phyloP scores from a whole-genome alignment of 2,329 filamentous ascomycete genomes.

The Phialocephala subalpina region DNA sequence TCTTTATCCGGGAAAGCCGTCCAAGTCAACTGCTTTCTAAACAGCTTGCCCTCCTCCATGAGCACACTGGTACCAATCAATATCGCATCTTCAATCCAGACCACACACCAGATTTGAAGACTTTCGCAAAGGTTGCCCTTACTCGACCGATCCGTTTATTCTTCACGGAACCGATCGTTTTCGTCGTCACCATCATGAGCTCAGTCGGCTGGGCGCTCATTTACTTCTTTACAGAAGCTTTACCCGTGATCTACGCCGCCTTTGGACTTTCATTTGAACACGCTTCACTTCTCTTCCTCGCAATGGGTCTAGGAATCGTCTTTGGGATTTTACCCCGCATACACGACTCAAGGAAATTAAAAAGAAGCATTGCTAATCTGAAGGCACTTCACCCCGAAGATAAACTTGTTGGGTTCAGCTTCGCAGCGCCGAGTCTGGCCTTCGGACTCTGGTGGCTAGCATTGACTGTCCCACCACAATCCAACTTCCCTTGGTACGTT shows the following conservation, averaged over 20 bases:
- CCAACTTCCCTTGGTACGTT: conserved; percentile 48
- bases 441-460: conserved; percentile 55
- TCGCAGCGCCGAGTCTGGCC: conserved; percentile 53
- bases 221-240: conserved; percentile 56
- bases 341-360: conserved; percentile 48
- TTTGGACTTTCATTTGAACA: conserved; percentile 45
- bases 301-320: conserved; percentile 49
- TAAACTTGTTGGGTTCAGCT: conserved; percentile 55
- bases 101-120: conserved; percentile 46
- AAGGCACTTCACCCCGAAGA: conserved; percentile 51
- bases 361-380: conserved; percentile 27
- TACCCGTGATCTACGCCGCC: conserved; percentile 49
- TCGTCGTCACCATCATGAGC: conserved; percentile 51
- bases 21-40: conserved; percentile 51
- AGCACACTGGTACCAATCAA: conserved; percentile 36
- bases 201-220: conserved; percentile 54
- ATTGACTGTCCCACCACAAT: conserved; percentile 54
- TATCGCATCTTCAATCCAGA: conserved; percentile 49
- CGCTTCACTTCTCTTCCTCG: conserved; percentile 50
- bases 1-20: conserved; percentile 53
- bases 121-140: conserved; percentile 50
- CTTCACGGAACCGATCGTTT: conserved; percentile 55
- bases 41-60: conserved; percentile 39
- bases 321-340: conserved; percentile 53
- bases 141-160: conserved; percentile 52